Percentiles rank a stretch among this genome's conserved stretches.
phyloP scores from a whole-genome alignment of 2,329 filamentous ascomycete genomes.

The Salinomyces thailandicus region DNA sequence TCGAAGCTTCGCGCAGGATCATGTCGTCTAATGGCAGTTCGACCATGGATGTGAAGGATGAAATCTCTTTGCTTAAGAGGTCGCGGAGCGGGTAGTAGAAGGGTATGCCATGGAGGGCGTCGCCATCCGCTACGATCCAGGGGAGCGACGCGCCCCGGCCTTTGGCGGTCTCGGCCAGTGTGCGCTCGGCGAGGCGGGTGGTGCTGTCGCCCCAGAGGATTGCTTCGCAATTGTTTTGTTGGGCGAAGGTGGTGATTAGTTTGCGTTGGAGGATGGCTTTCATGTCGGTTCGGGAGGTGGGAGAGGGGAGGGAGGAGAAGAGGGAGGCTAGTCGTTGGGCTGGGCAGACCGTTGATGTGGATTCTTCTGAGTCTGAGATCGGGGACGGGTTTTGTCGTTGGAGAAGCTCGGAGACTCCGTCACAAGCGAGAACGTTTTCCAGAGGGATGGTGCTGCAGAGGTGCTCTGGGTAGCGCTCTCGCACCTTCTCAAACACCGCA shows the following conservation, averaged over 20 bases:
- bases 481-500: conserved; percentile 28
- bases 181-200: conserved; percentile 74
- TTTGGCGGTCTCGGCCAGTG: conserved; percentile 80
- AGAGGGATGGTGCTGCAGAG: conserved; percentile 54
- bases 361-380: background rate
- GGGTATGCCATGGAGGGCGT: conserved; percentile 44
- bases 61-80: conserved; percentile 69
- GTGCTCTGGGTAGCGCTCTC: conserved; percentile 54
- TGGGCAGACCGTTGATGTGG: background rate
- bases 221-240: conserved; percentile 50
- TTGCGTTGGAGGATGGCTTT: conserved; percentile 59
- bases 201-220: conserved; percentile 80
- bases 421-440: conserved; percentile 40
- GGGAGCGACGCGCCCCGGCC: conserved; percentile 76
- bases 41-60: conserved; percentile 46
- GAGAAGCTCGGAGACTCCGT: conserved; percentile 5
- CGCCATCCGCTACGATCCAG: conserved; percentile 70
- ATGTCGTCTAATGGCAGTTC: conserved; percentile 30
- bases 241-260: conserved; percentile 57
- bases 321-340: background rate
- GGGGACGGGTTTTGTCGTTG: background rate
- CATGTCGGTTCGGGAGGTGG: conserved; percentile 67
- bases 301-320: conserved; percentile 28
- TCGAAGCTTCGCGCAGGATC: conserved; percentile 21
- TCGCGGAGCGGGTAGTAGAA: conserved; percentile 80